Base-by-base conservation (phyloP, 2,329 filamentous ascomycete genomes). In the Colletotrichum spaethianum region DNA sequence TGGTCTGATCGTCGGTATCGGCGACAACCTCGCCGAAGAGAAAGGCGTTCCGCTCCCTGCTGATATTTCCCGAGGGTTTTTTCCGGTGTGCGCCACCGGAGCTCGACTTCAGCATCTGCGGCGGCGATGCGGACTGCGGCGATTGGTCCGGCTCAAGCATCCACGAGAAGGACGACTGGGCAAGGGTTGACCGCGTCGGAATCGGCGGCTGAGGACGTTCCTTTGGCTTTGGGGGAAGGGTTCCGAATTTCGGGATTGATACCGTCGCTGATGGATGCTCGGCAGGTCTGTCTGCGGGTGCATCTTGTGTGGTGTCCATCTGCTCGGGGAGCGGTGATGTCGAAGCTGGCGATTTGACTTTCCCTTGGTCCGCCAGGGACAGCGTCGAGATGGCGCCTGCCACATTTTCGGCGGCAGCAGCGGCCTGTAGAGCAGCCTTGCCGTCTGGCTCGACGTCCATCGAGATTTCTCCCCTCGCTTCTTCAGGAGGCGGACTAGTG, bases 81-180 rank as follows among this genome's bases (percentile, higher is more conserved):
- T 86, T 86, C 74, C 81, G 82, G 71, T 86, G 70, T 9, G 77
- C 44, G 69, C 57, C 64, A 72, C 50, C 65, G 65, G 79, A 69
- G 67, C 71, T 70, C 68, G 56, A 73, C n/a, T 76, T 74, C 14
- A 77, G 75, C 23, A 73, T 59, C 42, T 78, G 77, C 16, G 76
- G 63, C 8, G 80, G 73, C 4, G 81, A 78, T 6, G 82, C 81
- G 26, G 81, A 61, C 77, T 74, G 50, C 72, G 75, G 14, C 59
- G 83, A 79, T 65, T 84, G 78, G 74, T 88, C 87, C 3, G 87
- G 88, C 75, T 91, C 91, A 2, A 95, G 85, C 92, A 95, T 95
- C 92, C 92, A 94, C 1, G 93, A 91, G 79, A 94, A 95, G 4
- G 91, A 93, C 9, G 93, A 94, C 75, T 93, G 92, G 1, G 92